Percentiles rank a stretch among this genome's conserved stretches.
Evolutionary conservation across 2,329 filamentous ascomycete genomes (phyloP).

Genomic region (Eurotiales sp.): DNA sequence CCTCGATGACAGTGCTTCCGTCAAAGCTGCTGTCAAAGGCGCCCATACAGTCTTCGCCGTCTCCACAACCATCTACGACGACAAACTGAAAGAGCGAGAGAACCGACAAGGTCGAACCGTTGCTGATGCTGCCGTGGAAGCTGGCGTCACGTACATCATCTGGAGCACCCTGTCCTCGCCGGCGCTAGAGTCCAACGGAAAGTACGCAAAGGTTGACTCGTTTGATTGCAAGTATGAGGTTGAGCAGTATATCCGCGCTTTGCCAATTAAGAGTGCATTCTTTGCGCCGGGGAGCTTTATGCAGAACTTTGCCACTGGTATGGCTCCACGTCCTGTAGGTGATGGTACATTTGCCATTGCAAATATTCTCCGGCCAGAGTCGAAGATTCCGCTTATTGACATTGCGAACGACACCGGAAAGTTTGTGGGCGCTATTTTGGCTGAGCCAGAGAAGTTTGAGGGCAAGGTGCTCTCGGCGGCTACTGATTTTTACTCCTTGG

Average conservation of each 20-base stretch:
- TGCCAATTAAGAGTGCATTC: constrained; percentile 51
- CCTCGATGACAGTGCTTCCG: constrained; percentile 44
- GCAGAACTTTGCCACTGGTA: constrained; percentile 41
- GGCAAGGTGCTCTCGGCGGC: constrained; percentile 36
- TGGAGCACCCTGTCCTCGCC: constrained; percentile 24
- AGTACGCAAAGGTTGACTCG: constrained; percentile 38
- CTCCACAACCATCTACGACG: constrained; percentile 37
- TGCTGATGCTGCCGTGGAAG: constrained; percentile 27
- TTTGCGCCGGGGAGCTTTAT: constrained; percentile 55
- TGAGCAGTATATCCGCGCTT: constrained; percentile 51
- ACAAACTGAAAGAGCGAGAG: constrained; percentile 25
- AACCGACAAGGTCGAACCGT: constrained; percentile 23
- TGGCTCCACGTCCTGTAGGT: constrained; percentile 21
- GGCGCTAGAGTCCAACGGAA: constrained; percentile 28
- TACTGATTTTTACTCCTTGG: constrained; percentile 27
- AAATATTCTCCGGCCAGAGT: constrained; percentile 18
- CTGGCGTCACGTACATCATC: constrained; percentile 28
- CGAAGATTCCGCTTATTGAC: constrained; percentile 31
- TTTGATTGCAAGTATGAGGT: constrained; percentile 58
- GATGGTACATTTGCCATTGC: constrained; percentile 27
- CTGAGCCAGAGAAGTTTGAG: constrained; percentile 31
- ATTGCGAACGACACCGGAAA: constrained; percentile 35
- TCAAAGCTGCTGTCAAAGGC: constrained; percentile 45
- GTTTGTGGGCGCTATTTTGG: constrained; percentile 35
- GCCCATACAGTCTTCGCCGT: constrained; percentile 51